Percentiles rank a stretch among this genome's conserved stretches.
These are phyloP conservation scores for Crocinoboletus sp. DNA, from an alignment of 1,284 basidiomycete species.

Conservation along the genomic window DNA sequence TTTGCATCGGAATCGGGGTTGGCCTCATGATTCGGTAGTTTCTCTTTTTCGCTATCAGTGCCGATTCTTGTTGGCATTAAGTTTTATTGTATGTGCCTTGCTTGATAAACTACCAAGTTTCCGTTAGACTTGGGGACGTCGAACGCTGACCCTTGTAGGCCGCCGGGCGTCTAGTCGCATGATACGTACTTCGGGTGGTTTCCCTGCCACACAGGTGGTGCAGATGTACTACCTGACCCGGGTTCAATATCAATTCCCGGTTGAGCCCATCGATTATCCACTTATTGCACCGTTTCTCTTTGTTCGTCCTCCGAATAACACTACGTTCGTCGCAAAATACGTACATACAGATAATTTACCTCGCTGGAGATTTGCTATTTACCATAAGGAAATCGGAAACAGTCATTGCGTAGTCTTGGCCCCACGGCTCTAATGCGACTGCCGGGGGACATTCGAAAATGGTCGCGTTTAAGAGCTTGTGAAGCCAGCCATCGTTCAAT, in stretches of 20 bases:
- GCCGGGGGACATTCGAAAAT: neutral
- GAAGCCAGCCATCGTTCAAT: conserved; percentile 24
- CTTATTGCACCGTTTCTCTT: too few species aligned
- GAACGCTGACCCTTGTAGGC: too few species aligned
- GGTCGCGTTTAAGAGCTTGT: conserved; percentile 22
- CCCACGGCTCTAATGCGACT: conserved; percentile 13
- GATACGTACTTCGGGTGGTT: conserved; percentile 37
- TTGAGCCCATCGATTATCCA: conserved; percentile 30
- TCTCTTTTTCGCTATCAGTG: neutral
- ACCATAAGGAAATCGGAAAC: too few species aligned
- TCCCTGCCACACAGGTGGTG: conserved; percentile 11
- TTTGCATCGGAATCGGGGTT: conserved; percentile 32
- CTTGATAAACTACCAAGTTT: too few species aligned
- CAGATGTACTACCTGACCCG: conserved; percentile 40
- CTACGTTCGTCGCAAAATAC: too few species aligned
- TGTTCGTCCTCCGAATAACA: too few species aligned
- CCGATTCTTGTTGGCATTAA: neutral
- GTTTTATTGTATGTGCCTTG: too few species aligned
- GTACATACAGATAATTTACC: too few species aligned
- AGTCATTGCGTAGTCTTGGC: conserved; percentile 22
- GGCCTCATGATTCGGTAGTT: conserved; percentile 30
- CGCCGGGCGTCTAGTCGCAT: conserved; percentile 44
- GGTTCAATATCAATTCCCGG: conserved; percentile 47
- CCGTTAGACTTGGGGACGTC: too few species aligned
- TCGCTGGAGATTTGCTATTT: conserved; percentile 5